These are phyloP conservation scores for Globisporangium cederbergense DNA, from an alignment of 352 stramenopile species.

Conservation along the genomic window DNA sequence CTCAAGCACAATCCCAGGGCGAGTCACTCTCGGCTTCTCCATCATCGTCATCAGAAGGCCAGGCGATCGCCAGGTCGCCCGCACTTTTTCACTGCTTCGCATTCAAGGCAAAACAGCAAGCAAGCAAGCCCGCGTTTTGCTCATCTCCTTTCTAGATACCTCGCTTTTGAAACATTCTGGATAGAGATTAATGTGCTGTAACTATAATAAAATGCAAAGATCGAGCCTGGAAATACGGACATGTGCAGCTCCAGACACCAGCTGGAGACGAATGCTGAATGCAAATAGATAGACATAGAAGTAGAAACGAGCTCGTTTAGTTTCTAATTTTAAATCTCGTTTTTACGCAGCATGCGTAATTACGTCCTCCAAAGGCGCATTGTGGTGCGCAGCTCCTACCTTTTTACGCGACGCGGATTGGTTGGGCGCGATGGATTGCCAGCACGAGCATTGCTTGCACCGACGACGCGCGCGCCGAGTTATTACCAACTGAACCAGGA, in stretches of 20 bases:
- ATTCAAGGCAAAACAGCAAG: background rate
- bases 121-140: background rate
- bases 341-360: conserved; percentile 3
- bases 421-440: conserved; percentile 12
- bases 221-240: background rate
- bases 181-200: background rate
- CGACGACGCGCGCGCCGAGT: conserved; percentile 2
- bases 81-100: conserved; percentile 1
- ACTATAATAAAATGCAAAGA: too few species aligned
- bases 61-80: conserved; percentile 8
- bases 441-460: conserved; percentile 1
- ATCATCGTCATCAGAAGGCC: background rate
- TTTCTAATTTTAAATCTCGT: background rate
- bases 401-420: conserved; percentile 15
- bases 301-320: background rate
- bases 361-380: background rate
- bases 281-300: conserved; percentile 1
- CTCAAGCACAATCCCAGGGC: conserved; percentile 6
- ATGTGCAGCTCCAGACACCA: background rate
- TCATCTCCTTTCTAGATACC: background rate
- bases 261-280: background rate
- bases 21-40: background rate
- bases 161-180: background rate
- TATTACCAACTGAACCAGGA: conserved; percentile 13
- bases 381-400: background rate